Evolutionary conservation across 768 basidiomycete genomes (phyloP), one percentile per base, ranked within the genome.

Genomic region (Hericium alpestre): DNA sequence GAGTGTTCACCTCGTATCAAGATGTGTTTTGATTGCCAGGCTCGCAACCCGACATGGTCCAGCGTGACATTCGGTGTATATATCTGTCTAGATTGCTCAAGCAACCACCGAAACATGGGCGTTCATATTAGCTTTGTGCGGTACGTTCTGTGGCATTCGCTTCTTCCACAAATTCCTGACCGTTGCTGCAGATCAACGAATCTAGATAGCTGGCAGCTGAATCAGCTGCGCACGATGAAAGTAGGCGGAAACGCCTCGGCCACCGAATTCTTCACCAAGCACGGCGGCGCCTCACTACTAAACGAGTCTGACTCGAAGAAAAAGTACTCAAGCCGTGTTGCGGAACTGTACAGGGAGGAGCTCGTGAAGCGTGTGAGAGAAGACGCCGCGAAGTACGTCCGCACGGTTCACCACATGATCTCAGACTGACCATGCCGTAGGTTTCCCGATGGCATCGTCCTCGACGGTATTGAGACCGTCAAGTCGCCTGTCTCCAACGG

Each of bases 51-150:
- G 49, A 96, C 93, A 37, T 98, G 95, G 96, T 86, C 93, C 3
- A 93, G 91, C 60, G 92, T 96, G 20, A 94, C 93, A 0, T 99
- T 88, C 67, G 95, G 92, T 38, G 85, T 98, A 13, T 98, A 98
- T 72, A 93, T 99, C 66, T 99, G 96, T 67, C 76, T 98, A 37
- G 94, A 99, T 58, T 99, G 96, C 76, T 98, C 95, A 4, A 89
- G 87, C 62, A 74, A 88, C 13, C 96, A 99, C 72, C 79, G 96
- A 54, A 97, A 95, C 69, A 86, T 97, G 83, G 96, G 96, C 64
- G 95, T 98, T 22, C 96, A 99, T 69, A 93, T 99, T 71, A 90
- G 84, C 61, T 99, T 99, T 65, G 95, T 99, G 46, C 77, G 94
- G 92, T 93, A 68, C 64, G 85, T 70, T 40, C 5, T 13, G 32